Evolutionary conservation across 2,329 filamentous ascomycete species (phyloP).

Genomic region (Pezicula rhizophila): DNA sequence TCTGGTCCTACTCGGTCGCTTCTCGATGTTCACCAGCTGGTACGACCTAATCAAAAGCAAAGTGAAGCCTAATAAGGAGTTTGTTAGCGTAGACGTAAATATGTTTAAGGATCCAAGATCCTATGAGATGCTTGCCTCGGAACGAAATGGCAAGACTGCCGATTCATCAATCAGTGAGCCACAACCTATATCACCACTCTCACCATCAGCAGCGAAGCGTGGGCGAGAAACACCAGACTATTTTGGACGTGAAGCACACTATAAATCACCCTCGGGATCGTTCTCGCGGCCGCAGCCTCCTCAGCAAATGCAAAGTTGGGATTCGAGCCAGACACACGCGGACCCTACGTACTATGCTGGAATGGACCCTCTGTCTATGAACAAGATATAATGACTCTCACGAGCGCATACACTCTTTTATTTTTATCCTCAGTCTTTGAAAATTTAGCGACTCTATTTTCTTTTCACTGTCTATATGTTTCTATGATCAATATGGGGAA

Average conservation of each 20-base stretch:
- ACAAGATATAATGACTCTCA: constrained; percentile 20
- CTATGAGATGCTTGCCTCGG: constrained; percentile 69
- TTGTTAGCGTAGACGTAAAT: constrained; percentile 74
- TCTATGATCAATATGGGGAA: not conserved
- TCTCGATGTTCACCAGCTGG: constrained; percentile 85
- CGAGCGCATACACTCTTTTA: constrained; percentile 1
- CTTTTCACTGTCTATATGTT: not conserved
- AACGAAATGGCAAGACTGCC: constrained; percentile 28
- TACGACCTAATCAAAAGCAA: constrained; percentile 51
- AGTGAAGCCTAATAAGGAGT: constrained; percentile 62
- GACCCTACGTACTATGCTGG: constrained; percentile 12
- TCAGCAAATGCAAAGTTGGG: constrained; percentile 13
- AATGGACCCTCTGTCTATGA: constrained; percentile 24
- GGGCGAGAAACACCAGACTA: constrained; percentile 29
- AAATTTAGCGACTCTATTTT: constrained; percentile 1
- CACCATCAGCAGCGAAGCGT: constrained; percentile 17
- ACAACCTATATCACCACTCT: constrained; percentile 17
- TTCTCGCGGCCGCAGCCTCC: constrained; percentile 41
- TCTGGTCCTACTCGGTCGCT: constrained; percentile 72
- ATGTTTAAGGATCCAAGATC: constrained; percentile 58
- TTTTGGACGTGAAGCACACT: constrained; percentile 38
- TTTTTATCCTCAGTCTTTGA: constrained; percentile 1
- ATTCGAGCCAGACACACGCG: constrained; percentile 19
- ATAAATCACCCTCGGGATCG: constrained; percentile 39
- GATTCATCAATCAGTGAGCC: constrained; percentile 16